phyloP scores from a whole-genome alignment of 2,329 filamentous ascomycete genomes.

The Thermochaetoides dissita region DNA sequence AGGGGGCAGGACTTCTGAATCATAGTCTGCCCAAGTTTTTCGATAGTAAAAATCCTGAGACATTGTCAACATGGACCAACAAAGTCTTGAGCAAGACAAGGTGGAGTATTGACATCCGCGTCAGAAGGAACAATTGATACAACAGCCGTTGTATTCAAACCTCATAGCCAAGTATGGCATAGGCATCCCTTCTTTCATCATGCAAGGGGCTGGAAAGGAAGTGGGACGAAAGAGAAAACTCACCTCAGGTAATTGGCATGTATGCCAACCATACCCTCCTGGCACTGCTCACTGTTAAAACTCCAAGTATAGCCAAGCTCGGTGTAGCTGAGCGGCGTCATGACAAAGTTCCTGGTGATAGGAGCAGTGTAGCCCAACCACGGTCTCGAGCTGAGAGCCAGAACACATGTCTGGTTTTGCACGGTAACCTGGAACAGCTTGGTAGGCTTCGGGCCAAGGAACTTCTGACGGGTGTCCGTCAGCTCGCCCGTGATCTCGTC shows the following conservation, averaged over 20 bases:
- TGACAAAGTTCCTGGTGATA: constrained; percentile 73
- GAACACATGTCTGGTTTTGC: constrained; percentile 67
- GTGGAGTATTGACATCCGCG: not conserved
- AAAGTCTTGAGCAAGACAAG: not conserved
- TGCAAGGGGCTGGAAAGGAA: constrained; percentile 19
- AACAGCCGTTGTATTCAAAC: constrained; percentile 31
- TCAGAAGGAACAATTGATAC: constrained; percentile 99
- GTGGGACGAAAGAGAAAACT: constrained; percentile 22
- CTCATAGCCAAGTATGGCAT: constrained; percentile 40
- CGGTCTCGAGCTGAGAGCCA: constrained; percentile 84
- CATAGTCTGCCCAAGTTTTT: constrained; percentile 72
- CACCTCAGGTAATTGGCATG: constrained; percentile 80
- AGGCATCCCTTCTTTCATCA: constrained; percentile 55
- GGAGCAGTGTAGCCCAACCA: constrained; percentile 92
- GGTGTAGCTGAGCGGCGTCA: constrained; percentile 81
- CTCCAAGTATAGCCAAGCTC: constrained; percentile 90
- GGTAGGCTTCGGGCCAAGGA: constrained; percentile 80
- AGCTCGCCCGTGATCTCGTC: constrained; percentile 93
- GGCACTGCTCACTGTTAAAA: constrained; percentile 88
- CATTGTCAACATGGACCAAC: constrained; percentile 19
- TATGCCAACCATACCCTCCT: constrained; percentile 87
- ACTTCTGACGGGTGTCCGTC: constrained; percentile 86
- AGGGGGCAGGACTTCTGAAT: constrained; percentile 77
- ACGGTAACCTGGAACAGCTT: constrained; percentile 86
- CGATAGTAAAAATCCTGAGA: constrained; percentile 72